Evolutionary conservation across 306 rosid species (phyloP).

Genomic region (Cercis canadensis): DNA sequence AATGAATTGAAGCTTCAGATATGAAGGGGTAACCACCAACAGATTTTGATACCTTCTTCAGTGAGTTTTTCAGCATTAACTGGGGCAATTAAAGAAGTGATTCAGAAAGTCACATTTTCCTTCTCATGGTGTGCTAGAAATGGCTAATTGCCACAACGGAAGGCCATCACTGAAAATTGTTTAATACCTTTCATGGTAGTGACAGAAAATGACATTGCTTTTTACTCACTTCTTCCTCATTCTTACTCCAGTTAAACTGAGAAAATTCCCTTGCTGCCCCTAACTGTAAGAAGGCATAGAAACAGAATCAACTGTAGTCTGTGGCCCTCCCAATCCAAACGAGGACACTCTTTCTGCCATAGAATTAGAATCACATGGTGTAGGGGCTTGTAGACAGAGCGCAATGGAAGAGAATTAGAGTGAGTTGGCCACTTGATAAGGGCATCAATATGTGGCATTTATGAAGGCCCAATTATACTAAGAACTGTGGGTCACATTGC

Average conservation of each 20-base stretch:
- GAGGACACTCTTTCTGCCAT: background rate
- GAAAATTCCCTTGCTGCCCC: conserved; percentile 5
- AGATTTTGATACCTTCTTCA: too few relatives aligned
- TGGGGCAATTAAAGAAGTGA: background rate
- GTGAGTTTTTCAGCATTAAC: background rate
- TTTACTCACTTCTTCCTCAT: conserved; percentile 32
- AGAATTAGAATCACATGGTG: conserved; percentile 1
- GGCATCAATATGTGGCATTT: too few relatives aligned
- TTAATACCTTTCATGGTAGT: conserved; percentile 22
- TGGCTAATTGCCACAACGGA: too few relatives aligned
- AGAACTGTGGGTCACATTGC: conserved; percentile 35
- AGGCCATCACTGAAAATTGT: conserved; percentile 33
- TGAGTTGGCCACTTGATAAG: conserved; percentile 27
- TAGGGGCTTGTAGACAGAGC: conserved; percentile 4
- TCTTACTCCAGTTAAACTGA: conserved; percentile 20
- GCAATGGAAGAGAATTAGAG: background rate
- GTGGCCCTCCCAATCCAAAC: background rate
- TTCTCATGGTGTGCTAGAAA: background rate
- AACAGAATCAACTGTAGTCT: background rate
- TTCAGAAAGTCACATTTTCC: too few relatives aligned
- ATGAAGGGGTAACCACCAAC: background rate
- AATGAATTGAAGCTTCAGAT: background rate
- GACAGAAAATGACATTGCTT: conserved; percentile 44
- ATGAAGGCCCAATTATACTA: conserved; percentile 13
- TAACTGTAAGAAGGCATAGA: background rate